Base-by-base conservation (phyloP, 1,284 basidiomycete genomes). In the Malassezia psittaci region DNA sequence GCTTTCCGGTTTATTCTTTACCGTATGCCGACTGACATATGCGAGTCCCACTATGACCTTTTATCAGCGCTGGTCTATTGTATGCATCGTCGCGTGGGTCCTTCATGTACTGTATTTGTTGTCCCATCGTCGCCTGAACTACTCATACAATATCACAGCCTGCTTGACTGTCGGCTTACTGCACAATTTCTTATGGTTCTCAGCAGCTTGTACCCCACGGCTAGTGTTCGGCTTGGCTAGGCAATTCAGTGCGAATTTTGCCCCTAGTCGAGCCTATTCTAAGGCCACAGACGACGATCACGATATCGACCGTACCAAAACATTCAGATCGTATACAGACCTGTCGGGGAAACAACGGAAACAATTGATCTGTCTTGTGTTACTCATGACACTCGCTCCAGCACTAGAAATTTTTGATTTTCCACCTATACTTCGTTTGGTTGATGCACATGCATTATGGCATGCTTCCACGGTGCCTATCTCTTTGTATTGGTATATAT, bases 361-460 rank as follows among this genome's bases (percentile, higher is more conserved):
- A 10, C 48, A 54, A 32, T 52, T 60, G 16, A 32, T 60, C 69
- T 15, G 82, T 81, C 66, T 81, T 78, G 51, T 75, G 71, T 63
- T 81, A 1, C 75, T 87, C 36, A 91, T 86, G 1, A 87, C 84
- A 1, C 79, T 80, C 0, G 86, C 89, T 9, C 89, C 86, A 15
- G 78, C 80, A 0, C 79, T 99, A 24, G 94, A 99, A 73, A 72
- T 98, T 1, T 83, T 96, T 62, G 94, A 99, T 69, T 98, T 98
- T 66, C 83, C 89, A 1, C 88, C 94, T 0, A 45, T 75, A 12
- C 67, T 74, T 24, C 77, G 90, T 40, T 74, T 83, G 3, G 77
- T 96, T n/a, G 94, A 99, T 69, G 90, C 93, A 0, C 94, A 98
- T 75, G 80, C 90, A 4, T 77, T 96, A 11, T 98, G 94, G 94